Base-by-base conservation (phyloP, 2,329 filamentous ascomycete genomes). In the Colletotrichum viniferum region DNA sequence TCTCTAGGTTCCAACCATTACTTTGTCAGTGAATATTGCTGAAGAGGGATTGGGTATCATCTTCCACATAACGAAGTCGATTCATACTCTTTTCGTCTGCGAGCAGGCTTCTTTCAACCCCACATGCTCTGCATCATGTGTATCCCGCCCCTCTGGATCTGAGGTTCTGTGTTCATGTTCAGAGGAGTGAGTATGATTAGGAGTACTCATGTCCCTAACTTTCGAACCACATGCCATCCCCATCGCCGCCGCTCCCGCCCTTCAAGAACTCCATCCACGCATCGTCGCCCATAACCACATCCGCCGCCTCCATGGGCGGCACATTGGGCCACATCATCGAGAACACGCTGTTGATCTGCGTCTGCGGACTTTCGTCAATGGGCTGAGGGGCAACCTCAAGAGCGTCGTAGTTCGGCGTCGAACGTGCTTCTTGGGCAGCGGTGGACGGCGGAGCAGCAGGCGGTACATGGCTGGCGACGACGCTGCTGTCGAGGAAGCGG, bases 321-420 rank as follows among this genome's bases (percentile, higher is more conserved):
- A 83, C 81, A 58, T 85, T 86, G 5, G 85, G 86, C 86, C 86
- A 88, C 86, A 87, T 86, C 85, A 87, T 86, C 21, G 82, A 81
- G 65, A 87, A 84, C 1, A 87, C 82, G 26, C 80, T 84, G 52
- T 85, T 84, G 21, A 88, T 84, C 76, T 87, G 85, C 2, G 85
- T 86, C 77, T 87, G 84, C 1, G 85, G 83, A 43, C 82, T 85
- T 70, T 87, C 83, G 13, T 83, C 83, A 7, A 82, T 82, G 1
- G 83, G 80, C 32, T 78, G 77, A 18, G 72, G 24, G 18, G 24
- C 36, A 9, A 13, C 14, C 21, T 38, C 52, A 1, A 68, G 18
- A 10, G 65, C 52, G 16, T 60, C 61, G 18, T 38, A 28, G 61
- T 21, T 13, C 24, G 36, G 36, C 13, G 36, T 32, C 14, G 30